Evolutionary conservation across 768 basidiomycete species (phyloP).

Genomic region (Rossbeevera mucosa): DNA sequence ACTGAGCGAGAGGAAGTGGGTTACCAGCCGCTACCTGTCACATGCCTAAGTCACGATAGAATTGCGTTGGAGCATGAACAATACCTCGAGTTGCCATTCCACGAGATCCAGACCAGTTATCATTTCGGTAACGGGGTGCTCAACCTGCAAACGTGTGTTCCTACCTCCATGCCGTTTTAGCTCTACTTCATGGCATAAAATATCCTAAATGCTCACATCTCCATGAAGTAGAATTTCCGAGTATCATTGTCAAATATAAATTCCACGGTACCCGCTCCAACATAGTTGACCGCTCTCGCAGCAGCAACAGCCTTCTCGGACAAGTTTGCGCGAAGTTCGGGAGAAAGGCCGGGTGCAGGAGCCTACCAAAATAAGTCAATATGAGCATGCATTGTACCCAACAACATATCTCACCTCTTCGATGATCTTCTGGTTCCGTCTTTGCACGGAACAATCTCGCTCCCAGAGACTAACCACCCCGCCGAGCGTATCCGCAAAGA

Average conservation of each 20-base stretch:
- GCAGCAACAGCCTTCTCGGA: slow-evolving; percentile 87
- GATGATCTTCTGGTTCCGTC: slow-evolving; percentile 93
- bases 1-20: slow-evolving; percentile 71
- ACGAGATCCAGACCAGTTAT: slow-evolving; percentile 91
- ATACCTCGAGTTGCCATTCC: slow-evolving; percentile 88
- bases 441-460: slow-evolving; percentile 87
- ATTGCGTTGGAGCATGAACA: neutral
- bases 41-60: neutral
- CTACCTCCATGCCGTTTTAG: slow-evolving; percentile 34
- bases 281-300: slow-evolving; percentile 88
- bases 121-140: slow-evolving; percentile 94
- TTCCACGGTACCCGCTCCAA: slow-evolving; percentile 92
- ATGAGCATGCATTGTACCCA: neutral
- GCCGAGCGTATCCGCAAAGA: slow-evolving; percentile 83
- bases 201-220: slow-evolving; percentile 56
- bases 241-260: slow-evolving; percentile 96
- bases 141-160: slow-evolving; percentile 84
- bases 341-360: slow-evolving; percentile 82
- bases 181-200: neutral
- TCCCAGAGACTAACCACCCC: slow-evolving; percentile 93
- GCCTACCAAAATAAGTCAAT: slow-evolving; percentile 45
- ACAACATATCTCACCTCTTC: slow-evolving; percentile 55
- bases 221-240: slow-evolving; percentile 88
- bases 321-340: slow-evolving; percentile 74
- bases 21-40: slow-evolving; percentile 82